Conservation (phyloP, 306 rosid genomes). For the Gleditsia sinensis region DNA sequence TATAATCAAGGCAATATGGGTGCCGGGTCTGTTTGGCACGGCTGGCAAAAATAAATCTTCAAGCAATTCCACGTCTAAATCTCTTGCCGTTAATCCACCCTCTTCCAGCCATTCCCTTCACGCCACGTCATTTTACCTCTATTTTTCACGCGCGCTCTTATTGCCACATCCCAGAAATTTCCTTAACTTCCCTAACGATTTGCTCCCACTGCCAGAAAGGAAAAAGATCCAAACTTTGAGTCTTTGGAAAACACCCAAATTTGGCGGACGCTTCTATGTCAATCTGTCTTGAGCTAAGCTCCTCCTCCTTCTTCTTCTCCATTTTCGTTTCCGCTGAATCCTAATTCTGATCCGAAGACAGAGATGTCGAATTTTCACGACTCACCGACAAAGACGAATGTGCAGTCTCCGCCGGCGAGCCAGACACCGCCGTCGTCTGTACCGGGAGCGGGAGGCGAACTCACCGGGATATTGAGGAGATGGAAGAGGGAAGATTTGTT, state of each 20-base stretch:
- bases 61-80: not conserved
- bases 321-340: not conserved
- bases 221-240: too few species aligned
- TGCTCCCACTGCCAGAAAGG: constrained; percentile 15
- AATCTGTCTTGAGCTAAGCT: not conserved
- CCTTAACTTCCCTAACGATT: constrained; percentile 45
- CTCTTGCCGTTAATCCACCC: not conserved
- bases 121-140: constrained; percentile 30
- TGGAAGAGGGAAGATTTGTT: constrained; percentile 71
- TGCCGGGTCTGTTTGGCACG: not conserved
- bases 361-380: constrained; percentile 43
- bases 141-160: not conserved
- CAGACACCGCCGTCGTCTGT: constrained; percentile 19
- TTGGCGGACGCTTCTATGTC: not conserved
- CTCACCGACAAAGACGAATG: constrained; percentile 34
- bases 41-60: too few species aligned
- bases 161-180: not conserved
- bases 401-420: constrained; percentile 31
- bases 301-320: not conserved
- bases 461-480: constrained; percentile 48
- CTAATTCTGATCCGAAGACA: not conserved
- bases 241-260: not conserved
- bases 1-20: too few species aligned
- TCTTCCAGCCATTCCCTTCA: not conserved
- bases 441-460: constrained; percentile 8